Base-by-base conservation (phyloP, 345 rosid genomes). In the Limnanthes douglasii region DNA sequence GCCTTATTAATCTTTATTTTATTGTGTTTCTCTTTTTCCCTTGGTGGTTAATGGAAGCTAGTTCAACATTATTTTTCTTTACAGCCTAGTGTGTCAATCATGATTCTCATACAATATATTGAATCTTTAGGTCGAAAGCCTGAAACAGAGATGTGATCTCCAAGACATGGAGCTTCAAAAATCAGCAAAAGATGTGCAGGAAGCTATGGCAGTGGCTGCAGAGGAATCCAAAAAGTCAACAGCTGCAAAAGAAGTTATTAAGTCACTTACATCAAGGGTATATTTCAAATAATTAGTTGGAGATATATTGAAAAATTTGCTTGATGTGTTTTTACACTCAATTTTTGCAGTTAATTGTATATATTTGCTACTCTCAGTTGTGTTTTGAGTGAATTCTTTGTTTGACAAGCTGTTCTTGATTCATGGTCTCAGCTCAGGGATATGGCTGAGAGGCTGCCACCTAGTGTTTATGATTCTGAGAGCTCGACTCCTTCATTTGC, bases 361-460 rank as follows among this genome's bases (percentile, higher is more conserved):
- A n/a, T n/a, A n/a, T n/a, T n/a, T n/a, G n/a, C n/a, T n/a, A n/a
- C n/a, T n/a, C n/a, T n/a, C n/a, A n/a, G n/a, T n/a, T n/a, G n/a
- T n/a, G n/a, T n/a, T n/a, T n/a, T n/a, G n/a, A n/a, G n/a, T n/a
- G n/a, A n/a, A n/a, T n/a, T n/a, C n/a, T n/a, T n/a, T n/a, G n/a
- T n/a, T n/a, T n/a, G n/a, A n/a, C n/a, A n/a, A n/a, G n/a, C n/a
- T n/a, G n/a, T n/a, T n/a, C n/a, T n/a, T n/a, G n/a, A n/a, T n/a
- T n/a, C n/a, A n/a, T n/a, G n/a, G n/a, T n/a, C n/a, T n/a, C 73
- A 90, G 95, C 81, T 90, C 41, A 90, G 84, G 70, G 86, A 84
- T 39, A 74, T 90, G 65, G 84, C 86, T 31, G 77, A 77, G 68
- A 67, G 65, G 55, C 60, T 80, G 54, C 92, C 95, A 5, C 74